Conservation (phyloP, 176 grass and related monocot genomes). For the Elymus sibiricus region DNA sequence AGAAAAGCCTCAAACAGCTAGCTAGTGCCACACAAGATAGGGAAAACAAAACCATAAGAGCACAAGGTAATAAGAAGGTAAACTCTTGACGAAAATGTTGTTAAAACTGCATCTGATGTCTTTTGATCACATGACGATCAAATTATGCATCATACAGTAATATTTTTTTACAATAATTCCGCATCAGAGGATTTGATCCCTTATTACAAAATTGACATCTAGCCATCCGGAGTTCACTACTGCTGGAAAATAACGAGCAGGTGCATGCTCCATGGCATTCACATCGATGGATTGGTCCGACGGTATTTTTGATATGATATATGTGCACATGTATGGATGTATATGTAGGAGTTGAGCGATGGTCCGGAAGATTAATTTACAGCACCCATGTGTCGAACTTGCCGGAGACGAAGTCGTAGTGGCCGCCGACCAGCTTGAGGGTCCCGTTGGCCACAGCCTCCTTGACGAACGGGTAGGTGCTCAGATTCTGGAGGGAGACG, state of each 20-base stretch:
- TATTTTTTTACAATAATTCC: background rate
- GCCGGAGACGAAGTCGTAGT: slow-evolving; percentile 78
- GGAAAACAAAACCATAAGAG: too few relatives aligned
- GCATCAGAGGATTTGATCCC: slow-evolving; percentile 6
- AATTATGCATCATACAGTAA: slow-evolving; percentile 30
- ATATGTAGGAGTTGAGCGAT: background rate
- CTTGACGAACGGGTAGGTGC: slow-evolving; percentile 65
- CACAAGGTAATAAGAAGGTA: background rate
- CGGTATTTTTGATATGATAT: background rate
- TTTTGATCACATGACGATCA: slow-evolving; percentile 27
- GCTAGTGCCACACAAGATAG: too few relatives aligned
- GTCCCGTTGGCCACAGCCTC: slow-evolving; percentile 48
- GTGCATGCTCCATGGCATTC: background rate
- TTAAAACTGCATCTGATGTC: slow-evolving; percentile 19
- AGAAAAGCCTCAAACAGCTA: too few relatives aligned
- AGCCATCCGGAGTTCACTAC: background rate
- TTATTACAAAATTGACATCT: slow-evolving; percentile 24
- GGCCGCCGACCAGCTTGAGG: slow-evolving; percentile 63
- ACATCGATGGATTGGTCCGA: background rate
- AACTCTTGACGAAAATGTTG: slow-evolving; percentile 12
- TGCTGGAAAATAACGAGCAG: background rate
- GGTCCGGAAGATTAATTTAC: background rate
- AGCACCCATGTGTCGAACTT: slow-evolving; percentile 54
- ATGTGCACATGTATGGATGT: background rate
- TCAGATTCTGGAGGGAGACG: slow-evolving; percentile 59